Evolutionary conservation across 306 rosid genomes (phyloP), one percentile per base, ranked within the genome.

Genomic region (Malus domestica): DNA sequence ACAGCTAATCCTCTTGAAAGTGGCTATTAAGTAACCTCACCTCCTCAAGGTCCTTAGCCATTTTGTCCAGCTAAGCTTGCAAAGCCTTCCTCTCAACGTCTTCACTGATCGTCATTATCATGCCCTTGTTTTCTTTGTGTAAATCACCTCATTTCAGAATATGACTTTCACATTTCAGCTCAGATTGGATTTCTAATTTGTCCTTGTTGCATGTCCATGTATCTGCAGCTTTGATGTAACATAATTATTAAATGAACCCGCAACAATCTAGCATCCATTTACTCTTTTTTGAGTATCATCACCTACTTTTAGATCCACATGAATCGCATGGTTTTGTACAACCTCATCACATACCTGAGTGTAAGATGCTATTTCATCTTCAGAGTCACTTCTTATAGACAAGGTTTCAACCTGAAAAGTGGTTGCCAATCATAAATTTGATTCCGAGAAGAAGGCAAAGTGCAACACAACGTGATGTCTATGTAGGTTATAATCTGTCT

Each of bases 11-110:
- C 82, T 89, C 90, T 82, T 85, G 85, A 83, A 89, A 87, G 72
- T 82, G 88, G 75, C 77, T 79, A 71, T 87, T 90, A 63, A 86
- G 85, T 75, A 85, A 63, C 79, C 87, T 88, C 42, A 86, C 86
- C 75, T 89, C 92, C 79, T 95, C 90, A 77, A 95, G 95, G 83
- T 91, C 88, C 90, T 81, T 85, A 38, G 80, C 81, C 86, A 88
- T 83, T 75, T 82, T 88, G 64, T 92, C 89, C 87, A 92, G 71
- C 83, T 88, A 89, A 75, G 73, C 76, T 78, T 92, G 89, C 74
- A 92, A 78, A 52, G 30, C 85, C 73, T 51, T 75, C 77, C 75
- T 79, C 44, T 80, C 77, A 62, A 38, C 72, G 20, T 78, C 89
- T 74, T 79, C 85, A 70, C 64, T 83, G 73, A 76, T 78, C 44